Conservation (phyloP, 805 yeast genomes). For the Candida ficus region DNA sequence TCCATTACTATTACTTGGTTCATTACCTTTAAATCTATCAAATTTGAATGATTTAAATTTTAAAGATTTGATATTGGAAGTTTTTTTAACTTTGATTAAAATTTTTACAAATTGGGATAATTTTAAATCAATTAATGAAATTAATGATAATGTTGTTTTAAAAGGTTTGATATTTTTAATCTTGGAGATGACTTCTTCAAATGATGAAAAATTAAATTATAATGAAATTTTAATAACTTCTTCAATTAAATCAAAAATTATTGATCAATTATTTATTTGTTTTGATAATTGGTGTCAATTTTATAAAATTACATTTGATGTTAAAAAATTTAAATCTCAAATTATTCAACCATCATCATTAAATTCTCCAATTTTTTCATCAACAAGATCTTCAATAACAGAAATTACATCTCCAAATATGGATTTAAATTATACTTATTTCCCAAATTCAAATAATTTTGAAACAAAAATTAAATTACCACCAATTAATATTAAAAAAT, state of each 20-base stretch:
- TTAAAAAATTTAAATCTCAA: slow-evolving; percentile 1
- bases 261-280: slow-evolving; percentile 5
- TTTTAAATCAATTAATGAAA: neutral
- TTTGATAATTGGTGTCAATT: slow-evolving; percentile 7
- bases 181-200: slow-evolving; percentile 6
- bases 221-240: neutral
- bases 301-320: slow-evolving; percentile 3
- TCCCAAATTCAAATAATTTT: neutral
- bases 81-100: slow-evolving; percentile 9
- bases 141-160: slow-evolving; percentile 8
- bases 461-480: slow-evolving; percentile 6
- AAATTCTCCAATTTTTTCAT: neutral
- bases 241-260: neutral
- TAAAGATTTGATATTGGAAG: slow-evolving; percentile 6
- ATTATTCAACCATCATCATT: neutral
- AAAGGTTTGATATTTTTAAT: slow-evolving; percentile 11
- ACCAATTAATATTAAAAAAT: slow-evolving; percentile 1
- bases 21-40: slow-evolving; percentile 6
- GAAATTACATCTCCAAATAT: too few relatives aligned
- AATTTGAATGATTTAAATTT: neutral
- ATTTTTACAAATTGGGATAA: neutral
- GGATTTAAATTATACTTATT: slow-evolving; percentile 1
- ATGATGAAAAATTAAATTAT: slow-evolving; percentile 1
- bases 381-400: neutral
- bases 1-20: slow-evolving; percentile 30